Percentiles rank a stretch among this genome's conserved stretches.
Conservation (phyloP, 2,329 filamentous ascomycete species). For the Lachnellula cervina region DNA sequence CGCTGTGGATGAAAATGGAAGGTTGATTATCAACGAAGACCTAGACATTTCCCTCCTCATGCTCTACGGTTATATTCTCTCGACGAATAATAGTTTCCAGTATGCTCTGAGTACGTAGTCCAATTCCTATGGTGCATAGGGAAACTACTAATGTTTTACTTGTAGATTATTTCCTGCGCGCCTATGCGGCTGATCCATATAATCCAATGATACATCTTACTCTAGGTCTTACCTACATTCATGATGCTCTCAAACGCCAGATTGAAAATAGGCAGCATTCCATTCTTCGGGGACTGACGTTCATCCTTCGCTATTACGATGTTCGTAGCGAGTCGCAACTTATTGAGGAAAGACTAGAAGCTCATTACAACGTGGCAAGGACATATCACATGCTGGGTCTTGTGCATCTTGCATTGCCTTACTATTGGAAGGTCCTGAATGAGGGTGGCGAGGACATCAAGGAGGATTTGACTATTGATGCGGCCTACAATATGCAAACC, state of each 20-base stretch:
- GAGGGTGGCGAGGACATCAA: conserved; percentile 31
- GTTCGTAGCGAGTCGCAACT: conserved; percentile 40
- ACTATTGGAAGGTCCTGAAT: conserved; percentile 54
- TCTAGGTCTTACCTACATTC: conserved; percentile 79
- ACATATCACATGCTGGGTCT: conserved; percentile 73
- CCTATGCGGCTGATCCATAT: conserved; percentile 65
- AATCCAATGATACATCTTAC: conserved; percentile 78
- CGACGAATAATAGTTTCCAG: conserved; percentile 75
- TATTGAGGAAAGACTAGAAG: conserved; percentile 59
- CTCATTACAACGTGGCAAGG: conserved; percentile 74
- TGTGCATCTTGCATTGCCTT: conserved; percentile 64
- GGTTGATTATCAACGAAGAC: conserved; percentile 28
- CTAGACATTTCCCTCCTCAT: conserved; percentile 78
- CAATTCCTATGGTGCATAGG: not conserved
- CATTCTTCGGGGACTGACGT: conserved; percentile 77
- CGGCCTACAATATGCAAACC: conserved; percentile 68
- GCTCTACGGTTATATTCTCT: conserved; percentile 86
- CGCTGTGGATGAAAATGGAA: conserved; percentile 31
- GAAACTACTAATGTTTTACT: not conserved
- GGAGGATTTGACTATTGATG: conserved; percentile 63
- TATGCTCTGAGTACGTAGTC: conserved; percentile 66
- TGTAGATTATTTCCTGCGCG: conserved; percentile 77
- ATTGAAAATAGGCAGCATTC: conserved; percentile 86
- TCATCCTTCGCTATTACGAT: conserved; percentile 70
- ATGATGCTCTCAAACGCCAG: conserved; percentile 84